Evolutionary conservation across 495 filamentous ascomycete genomes (phyloP), one percentile per base, ranked within the genome.

Genomic region (Podospora appendiculata): DNA sequence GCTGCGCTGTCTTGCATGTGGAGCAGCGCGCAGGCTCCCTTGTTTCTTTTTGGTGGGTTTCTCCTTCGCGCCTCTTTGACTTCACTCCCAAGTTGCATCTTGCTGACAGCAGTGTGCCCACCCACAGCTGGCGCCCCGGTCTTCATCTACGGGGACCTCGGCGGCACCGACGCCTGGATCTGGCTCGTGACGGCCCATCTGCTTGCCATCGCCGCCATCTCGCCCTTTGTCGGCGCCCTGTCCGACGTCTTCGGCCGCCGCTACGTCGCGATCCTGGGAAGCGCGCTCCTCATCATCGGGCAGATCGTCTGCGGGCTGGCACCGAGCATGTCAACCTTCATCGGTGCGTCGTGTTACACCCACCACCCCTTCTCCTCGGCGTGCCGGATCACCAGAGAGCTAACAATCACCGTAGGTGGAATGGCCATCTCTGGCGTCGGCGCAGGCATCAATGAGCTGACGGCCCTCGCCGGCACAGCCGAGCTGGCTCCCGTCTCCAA

Each of bases 101-200:
- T 18, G 34, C 35, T 39, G n/a, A 16, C n/a, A 6, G 8, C 41
- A 16, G 8, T 18, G 11, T 42, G 16, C 45, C 39, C 1, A 16
- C 32, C 14, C 10, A 12, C 40, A 64, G 63, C 56, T 40, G 55
- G 52, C 12, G 63, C 50, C 0, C 63, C 63, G 1, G 56, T 59
- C 16, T 64, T 60, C 61, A 83, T 89, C 45, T 86, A 87, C 60
- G 59, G 66, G 9, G 76, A 80, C 14, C 81, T 89, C 55, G 85
- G 84, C 17, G 85, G 85, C 42, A 60, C 72, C 9, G 79, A 85
- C 61, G 69, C 81, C 57, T 88, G 81, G 80, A 73, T 85, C n/a
- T 88, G 85, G 85, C 81, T 88, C 71, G 77, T 86, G 39, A 71
- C 86, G 2, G 83, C 78, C 14, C 82, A 89, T 58, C 69, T 89